Percentiles rank a stretch among this genome's conserved stretches.
Conservation (phyloP, 2,329 filamentous ascomycete species). For the Neopestalotiopsis sp. region DNA sequence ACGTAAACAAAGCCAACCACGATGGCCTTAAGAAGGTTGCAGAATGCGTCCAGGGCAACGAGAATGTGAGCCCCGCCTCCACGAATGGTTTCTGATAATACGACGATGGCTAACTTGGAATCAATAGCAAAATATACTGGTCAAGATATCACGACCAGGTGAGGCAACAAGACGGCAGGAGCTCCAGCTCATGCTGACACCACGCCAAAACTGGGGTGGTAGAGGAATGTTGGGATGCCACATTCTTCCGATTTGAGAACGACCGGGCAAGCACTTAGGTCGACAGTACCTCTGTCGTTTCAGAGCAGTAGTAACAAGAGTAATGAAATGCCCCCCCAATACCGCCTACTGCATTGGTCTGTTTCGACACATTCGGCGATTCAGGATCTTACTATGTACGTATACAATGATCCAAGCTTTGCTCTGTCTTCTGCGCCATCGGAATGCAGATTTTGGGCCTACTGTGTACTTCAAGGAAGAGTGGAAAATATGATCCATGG, state of each 20-base stretch:
- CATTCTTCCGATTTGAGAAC: slow-evolving; percentile 74
- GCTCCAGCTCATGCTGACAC: slow-evolving; percentile 74
- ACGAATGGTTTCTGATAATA: neutral
- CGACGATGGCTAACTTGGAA: slow-evolving; percentile 16
- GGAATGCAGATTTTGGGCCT: too few species aligned
- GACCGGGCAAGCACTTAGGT: neutral
- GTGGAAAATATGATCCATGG: too few species aligned
- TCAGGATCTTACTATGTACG: too few species aligned
- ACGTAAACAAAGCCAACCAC: slow-evolving; percentile 82
- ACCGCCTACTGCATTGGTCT: too few species aligned
- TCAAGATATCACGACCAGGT: slow-evolving; percentile 64
- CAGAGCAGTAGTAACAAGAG: too few species aligned
- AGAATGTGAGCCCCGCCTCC: slow-evolving; percentile 71
- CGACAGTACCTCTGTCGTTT: neutral
- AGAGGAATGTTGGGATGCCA: slow-evolving; percentile 90
- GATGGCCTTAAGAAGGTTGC: slow-evolving; percentile 84
- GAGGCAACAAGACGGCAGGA: slow-evolving; percentile 53
- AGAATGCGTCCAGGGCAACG: slow-evolving; percentile 87
- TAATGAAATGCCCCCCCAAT: too few species aligned
- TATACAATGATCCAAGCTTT: too few species aligned
- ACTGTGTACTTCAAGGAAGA: too few species aligned
- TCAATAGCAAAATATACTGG: slow-evolving; percentile 68
- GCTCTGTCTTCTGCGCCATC: too few species aligned
- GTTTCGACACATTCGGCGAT: too few species aligned
- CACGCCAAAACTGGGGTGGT: slow-evolving; percentile 85